These are phyloP conservation scores for Setomelanomma holmii DNA, from an alignment of 2,329 filamentous ascomycete species.

Conservation along the genomic window DNA sequence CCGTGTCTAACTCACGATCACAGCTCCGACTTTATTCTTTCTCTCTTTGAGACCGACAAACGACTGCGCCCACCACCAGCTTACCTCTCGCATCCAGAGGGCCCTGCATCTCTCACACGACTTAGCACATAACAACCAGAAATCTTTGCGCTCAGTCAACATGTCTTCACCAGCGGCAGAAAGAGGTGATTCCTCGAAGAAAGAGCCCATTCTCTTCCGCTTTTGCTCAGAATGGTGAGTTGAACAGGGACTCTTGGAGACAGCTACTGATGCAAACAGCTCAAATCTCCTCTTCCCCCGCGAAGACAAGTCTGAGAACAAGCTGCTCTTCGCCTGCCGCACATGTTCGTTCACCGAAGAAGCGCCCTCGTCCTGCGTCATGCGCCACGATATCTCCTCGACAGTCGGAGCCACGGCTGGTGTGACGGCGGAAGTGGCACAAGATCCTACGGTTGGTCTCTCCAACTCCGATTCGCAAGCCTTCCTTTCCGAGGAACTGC, in stretches of 20 bases:
- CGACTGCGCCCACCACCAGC: not conserved
- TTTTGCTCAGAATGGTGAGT: slow-evolving; percentile 95
- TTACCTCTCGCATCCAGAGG: not conserved
- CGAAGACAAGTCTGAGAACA: slow-evolving; percentile 84
- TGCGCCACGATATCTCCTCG: slow-evolving; percentile 91
- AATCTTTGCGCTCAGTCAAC: slow-evolving; percentile 5
- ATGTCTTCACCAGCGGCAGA: slow-evolving; percentile 48
- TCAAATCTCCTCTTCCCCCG: slow-evolving; percentile 98
- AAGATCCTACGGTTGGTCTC: slow-evolving; percentile 95
- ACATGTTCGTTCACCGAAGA: slow-evolving; percentile 92
- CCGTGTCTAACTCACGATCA: not conserved
- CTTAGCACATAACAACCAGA: not conserved
- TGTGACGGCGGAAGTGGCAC: slow-evolving; percentile 95
- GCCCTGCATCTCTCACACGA: not conserved
- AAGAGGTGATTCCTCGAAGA: slow-evolving; percentile 45
- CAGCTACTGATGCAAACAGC: slow-evolving; percentile 51
- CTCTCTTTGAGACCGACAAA: not conserved
- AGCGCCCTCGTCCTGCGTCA: slow-evolving; percentile 88
- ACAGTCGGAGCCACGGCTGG: slow-evolving; percentile 94
- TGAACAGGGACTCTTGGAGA: not conserved
- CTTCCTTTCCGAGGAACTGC: slow-evolving; percentile 39
- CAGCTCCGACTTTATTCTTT: not conserved
- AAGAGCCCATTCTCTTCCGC: slow-evolving; percentile 87
- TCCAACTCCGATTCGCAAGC: slow-evolving; percentile 41
- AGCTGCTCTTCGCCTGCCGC: slow-evolving; percentile 92